Conservation (phyloP, 176 grass and related monocot genomes). For the Aegilops speltoides region DNA sequence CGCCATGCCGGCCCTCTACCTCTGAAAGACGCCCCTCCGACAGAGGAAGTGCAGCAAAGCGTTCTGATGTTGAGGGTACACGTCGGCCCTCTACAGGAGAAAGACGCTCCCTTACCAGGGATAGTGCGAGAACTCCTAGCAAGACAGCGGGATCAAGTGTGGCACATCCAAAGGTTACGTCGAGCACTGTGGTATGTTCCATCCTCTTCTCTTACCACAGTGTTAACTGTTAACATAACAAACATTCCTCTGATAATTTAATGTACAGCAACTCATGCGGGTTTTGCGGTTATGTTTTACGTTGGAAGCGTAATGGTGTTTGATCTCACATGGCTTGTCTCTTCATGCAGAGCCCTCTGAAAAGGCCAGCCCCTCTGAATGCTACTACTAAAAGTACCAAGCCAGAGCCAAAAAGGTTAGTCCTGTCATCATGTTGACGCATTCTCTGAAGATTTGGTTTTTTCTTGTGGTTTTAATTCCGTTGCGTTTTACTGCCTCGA, state of each 20-base stretch:
- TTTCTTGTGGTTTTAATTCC: neutral
- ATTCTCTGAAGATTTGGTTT: constrained; percentile 14
- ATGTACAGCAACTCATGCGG: neutral
- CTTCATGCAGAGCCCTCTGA: constrained; percentile 44
- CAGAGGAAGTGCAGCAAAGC: constrained; percentile 23
- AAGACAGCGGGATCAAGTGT: constrained; percentile 22
- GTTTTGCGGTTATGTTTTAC: constrained; percentile 5
- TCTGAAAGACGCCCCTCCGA: constrained; percentile 38
- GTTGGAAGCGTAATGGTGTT: neutral
- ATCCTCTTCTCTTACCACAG: neutral
- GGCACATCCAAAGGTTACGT: constrained; percentile 15
- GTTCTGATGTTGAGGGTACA: constrained; percentile 21
- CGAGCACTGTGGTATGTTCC: constrained; percentile 35
- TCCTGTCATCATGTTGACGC: constrained; percentile 7
- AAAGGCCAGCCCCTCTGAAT: constrained; percentile 45
- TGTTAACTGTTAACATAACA: constrained; percentile 1
- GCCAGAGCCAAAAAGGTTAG: constrained; percentile 64
- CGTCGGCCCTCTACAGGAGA: constrained; percentile 50
- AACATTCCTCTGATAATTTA: neutral
- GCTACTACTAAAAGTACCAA: constrained; percentile 41
- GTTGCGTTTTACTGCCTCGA: constrained; percentile 21
- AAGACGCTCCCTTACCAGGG: constrained; percentile 30
- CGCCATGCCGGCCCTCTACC: constrained; percentile 39
- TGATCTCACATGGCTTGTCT: constrained; percentile 13
- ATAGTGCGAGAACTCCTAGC: constrained; percentile 33